Base-by-base conservation (phyloP, 2,329 filamentous ascomycete genomes). In the Calycina herbarum region DNA sequence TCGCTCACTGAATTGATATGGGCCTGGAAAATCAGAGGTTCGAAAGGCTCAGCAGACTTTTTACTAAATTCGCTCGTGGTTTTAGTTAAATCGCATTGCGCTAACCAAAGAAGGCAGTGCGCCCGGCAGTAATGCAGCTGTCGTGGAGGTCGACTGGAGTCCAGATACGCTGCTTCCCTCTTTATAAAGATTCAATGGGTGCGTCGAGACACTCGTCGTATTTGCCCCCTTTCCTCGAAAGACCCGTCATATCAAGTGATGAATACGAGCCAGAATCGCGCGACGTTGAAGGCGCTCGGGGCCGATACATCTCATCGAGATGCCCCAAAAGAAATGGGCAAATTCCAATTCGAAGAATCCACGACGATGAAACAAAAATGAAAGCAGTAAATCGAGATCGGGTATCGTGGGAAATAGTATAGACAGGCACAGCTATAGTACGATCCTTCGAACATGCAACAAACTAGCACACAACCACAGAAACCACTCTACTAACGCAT, bases 391-490 rank as follows among this genome's bases (percentile, higher is more conserved):
- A 33, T 33, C 42, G 17, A 17, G 42, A 45, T 45, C 42, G 42
- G 17, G 17, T 17, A 45, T 33, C 42, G 17, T 17, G 42, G 42
- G 42, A n/a, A n/a, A 42, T 42, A 42, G 1, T 45, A 45, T 45
- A 45, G 42, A 45, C 42, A 45, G 42, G 42, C 42, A 45, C n/a
- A 45, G n/a, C 42, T 45, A 45, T 45, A 45, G 42, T 17, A 45
- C 42, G n/a, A 45, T 45, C 42, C 42, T 17, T 45, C 42, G 17
- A 13, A 42, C 38, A n/a, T 45, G 42, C 42, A 45, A n/a, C 42
- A 45, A n/a, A n/a, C 27, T 4, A 29, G 27, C 27, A 29, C 27
- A 1, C 27, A 29, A 29, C 27, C 27, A 29, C 27, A 29, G 27
- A 29, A 29, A 29, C 17, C 17, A n/a, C 42, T 13, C 38, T 13